phyloP scores from a whole-genome alignment of 139 green algal genomes.

The Chlamydomonas eustigma region DNA sequence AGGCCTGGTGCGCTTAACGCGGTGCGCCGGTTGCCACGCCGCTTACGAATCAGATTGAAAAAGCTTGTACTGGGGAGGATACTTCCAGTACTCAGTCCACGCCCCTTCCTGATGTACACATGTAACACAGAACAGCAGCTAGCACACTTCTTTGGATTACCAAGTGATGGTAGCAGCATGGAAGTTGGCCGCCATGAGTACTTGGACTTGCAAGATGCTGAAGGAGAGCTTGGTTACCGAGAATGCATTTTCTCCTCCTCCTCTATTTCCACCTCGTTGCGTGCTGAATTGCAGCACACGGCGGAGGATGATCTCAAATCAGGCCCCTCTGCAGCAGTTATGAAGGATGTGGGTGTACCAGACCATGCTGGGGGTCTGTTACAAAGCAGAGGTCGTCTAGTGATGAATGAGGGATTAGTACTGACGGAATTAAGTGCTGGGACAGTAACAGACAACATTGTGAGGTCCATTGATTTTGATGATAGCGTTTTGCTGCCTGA shows the following conservation, averaged over 20 bases:
- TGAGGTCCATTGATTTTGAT: too few species aligned
- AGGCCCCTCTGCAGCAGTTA: too few species aligned
- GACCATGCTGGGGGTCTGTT: too few species aligned
- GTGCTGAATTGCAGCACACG: too few species aligned
- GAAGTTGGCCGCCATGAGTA: background rate
- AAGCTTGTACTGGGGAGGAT: background rate
- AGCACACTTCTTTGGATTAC: background rate
- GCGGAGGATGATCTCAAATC: background rate
- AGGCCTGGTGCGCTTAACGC: background rate
- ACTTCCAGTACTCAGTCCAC: background rate
- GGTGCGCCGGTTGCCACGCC: background rate
- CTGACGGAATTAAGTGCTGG: too few species aligned
- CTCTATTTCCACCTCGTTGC: too few species aligned
- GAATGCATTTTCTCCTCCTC: background rate
- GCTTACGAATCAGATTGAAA: background rate
- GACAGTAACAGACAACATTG: too few species aligned
- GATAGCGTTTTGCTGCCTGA: background rate
- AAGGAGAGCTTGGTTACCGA: background rate
- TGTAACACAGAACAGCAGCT: background rate
- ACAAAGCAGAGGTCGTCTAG: too few species aligned
- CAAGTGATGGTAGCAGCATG: background rate
- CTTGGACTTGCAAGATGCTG: background rate
- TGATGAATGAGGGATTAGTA: too few species aligned
- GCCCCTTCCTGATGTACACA: background rate
- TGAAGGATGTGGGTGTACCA: too few species aligned